These are phyloP conservation scores for Erythrobasidium yunnanense DNA, from an alignment of 768 basidiomycete genomes.

Conservation along the genomic window DNA sequence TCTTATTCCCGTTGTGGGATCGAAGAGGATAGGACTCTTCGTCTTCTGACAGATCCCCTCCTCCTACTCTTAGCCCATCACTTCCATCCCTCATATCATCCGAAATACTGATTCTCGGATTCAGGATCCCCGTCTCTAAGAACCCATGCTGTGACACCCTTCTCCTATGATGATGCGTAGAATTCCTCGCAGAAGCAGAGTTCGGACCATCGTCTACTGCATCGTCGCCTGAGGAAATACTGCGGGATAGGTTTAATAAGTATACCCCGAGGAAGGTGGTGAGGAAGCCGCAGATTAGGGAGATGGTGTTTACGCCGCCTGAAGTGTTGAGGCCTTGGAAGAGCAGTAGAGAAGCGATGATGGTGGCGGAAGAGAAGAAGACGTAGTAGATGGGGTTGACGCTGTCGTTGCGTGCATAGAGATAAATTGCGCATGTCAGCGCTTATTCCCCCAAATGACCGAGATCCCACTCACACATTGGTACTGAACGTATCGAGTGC, in stretches of 20 bases:
- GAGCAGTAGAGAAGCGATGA: slow-evolving; percentile 85
- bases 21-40: neutral
- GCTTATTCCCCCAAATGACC: neutral
- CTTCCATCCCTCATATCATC: neutral
- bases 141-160: slow-evolving; percentile 11
- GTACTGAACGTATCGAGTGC: slow-evolving; percentile 93
- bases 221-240: too few relatives aligned
- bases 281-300: slow-evolving; percentile 77
- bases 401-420: slow-evolving; percentile 44
- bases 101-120: slow-evolving; percentile 14
- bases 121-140: slow-evolving; percentile 25
- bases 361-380: slow-evolving; percentile 84
- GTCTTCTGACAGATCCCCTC: too few relatives aligned
- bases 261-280: slow-evolving; percentile 97
- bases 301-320: slow-evolving; percentile 66
- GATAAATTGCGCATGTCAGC: too few relatives aligned
- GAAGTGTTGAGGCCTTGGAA: slow-evolving; percentile 96
- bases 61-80: too few relatives aligned
- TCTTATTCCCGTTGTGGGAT: neutral
- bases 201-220: too few relatives aligned
- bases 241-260: slow-evolving; percentile 49
- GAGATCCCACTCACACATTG: slow-evolving; percentile 63
- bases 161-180: slow-evolving; percentile 14
- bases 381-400: slow-evolving; percentile 98
- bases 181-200: too few relatives aligned